Evolutionary conservation across 495 filamentous ascomycete species (phyloP), one percentile per base, ranked within the genome.

Genomic region (Podospora didyma): DNA sequence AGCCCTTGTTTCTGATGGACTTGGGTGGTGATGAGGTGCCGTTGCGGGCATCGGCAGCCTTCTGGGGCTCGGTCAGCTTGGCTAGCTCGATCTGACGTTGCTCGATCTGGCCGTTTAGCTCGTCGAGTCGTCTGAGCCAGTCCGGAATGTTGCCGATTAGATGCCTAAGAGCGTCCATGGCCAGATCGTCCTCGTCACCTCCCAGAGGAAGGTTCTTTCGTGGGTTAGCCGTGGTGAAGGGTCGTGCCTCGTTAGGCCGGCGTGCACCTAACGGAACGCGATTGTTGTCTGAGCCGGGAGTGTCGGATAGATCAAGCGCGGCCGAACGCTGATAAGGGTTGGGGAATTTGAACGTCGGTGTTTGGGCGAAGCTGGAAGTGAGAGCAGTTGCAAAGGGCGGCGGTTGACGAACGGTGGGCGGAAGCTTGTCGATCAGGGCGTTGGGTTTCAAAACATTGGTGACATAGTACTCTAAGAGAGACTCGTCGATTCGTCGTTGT

Each of bases 21-120:
- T 67, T 67, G 21, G 72, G 64, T 54, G 37, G 49, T 53, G 26
- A 54, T 53, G 39, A 42, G 39, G 39, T 42, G 39, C 39, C 39
- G 39, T 14, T 42, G 5, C 39, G 34, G 37, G 17, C 24, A 12
- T 19, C 19, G 1, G 37, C 12, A 3, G 26, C 26, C 26, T 21
- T 31, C 19, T 21, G 24, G 9, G 63, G 62, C 35, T 74, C 74
- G 24, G 78, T 70, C 24, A 81, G 64, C 46, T 70, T 64, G 21
- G 80, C 75, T 59, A 90, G 84, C 69, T 90, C 87, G 41, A 79
- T 69, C 68, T 90, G 86, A 69, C 85, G 88, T 57, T 79, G 75
- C 35, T 83, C 79, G 35, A 92, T 85, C 62, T 90, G 83, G 42
- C 76, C 69, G 59, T 81, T 83, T 24, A 92, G 79, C 16, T 89